Percentiles rank a stretch among this genome's conserved stretches.
Conservation (phyloP, 768 basidiomycete species). For the Boletus eberwhitei region DNA sequence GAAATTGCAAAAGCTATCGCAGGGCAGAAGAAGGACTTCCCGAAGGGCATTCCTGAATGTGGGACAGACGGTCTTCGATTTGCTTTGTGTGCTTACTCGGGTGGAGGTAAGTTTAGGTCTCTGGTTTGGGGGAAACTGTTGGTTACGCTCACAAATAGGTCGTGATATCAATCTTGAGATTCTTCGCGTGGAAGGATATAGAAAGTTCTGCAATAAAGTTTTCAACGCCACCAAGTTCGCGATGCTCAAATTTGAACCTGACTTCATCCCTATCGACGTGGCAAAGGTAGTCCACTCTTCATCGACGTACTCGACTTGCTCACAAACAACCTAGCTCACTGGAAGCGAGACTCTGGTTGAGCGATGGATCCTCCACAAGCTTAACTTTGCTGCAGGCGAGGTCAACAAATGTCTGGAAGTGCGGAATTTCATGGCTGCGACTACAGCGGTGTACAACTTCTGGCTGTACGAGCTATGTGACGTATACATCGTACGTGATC, state of each 20-base stretch:
- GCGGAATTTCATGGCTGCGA: constrained; percentile 93
- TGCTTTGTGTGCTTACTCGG: constrained; percentile 91
- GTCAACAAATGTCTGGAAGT: constrained; percentile 71
- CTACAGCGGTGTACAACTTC: constrained; percentile 82
- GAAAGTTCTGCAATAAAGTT: constrained; percentile 99
- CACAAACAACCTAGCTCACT: constrained; percentile 54
- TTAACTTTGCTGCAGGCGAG: constrained; percentile 75
- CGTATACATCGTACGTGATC: constrained; percentile 82
- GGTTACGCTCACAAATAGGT: constrained; percentile 42
- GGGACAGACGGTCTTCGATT: constrained; percentile 96
- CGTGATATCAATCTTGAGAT: constrained; percentile 98
- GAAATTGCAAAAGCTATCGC: constrained; percentile 88
- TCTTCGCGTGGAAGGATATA: constrained; percentile 92
- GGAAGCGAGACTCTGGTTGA: constrained; percentile 91
- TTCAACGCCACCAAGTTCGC: constrained; percentile 99
- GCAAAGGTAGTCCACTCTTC: constrained; percentile 51
- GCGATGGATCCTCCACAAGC: constrained; percentile 92
- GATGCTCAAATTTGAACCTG: constrained; percentile 91
- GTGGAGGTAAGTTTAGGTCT: constrained; percentile 56
- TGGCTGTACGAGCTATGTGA: constrained; percentile 99
- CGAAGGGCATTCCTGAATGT: constrained; percentile 98
- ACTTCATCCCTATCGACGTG: constrained; percentile 70
- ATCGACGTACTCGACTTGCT: constrained; percentile 1
- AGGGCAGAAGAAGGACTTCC: constrained; percentile 99
- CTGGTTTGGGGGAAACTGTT: neutral